Evolutionary conservation across 2,329 filamentous ascomycete genomes (phyloP).

Genomic region (Beauveria bassiana): DNA sequence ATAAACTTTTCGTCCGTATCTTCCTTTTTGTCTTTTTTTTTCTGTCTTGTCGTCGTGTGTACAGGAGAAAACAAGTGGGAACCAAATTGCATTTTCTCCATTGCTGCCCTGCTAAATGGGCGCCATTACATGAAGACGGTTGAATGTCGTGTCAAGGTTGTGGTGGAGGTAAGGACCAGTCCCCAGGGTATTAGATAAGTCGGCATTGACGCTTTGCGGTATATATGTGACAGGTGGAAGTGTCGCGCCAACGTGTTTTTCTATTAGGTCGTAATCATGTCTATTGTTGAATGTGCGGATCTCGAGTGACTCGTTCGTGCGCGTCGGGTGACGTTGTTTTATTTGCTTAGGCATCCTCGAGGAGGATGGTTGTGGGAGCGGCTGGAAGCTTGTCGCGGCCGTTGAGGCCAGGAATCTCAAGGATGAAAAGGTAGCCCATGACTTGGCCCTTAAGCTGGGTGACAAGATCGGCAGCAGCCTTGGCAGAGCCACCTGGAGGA

Average conservation of each 20-base stretch:
- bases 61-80: background rate
- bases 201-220: constrained; percentile 6
- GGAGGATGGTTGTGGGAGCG: constrained; percentile 69
- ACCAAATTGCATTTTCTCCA: background rate
- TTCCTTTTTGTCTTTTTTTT: background rate
- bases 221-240: background rate
- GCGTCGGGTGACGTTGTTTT: background rate
- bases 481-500: constrained; percentile 73
- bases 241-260: background rate
- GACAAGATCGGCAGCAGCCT: constrained; percentile 79
- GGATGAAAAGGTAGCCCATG: constrained; percentile 86
- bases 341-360: constrained; percentile 44
- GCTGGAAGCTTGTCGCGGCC: constrained; percentile 83
- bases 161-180: background rate
- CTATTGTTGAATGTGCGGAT: constrained; percentile 4
- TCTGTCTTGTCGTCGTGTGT: background rate
- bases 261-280: constrained; percentile 9
- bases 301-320: constrained; percentile 2
- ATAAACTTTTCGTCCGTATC: background rate
- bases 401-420: constrained; percentile 89
- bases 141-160: constrained; percentile 5
- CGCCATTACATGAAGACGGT: constrained; percentile 3
- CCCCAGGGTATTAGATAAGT: constrained; percentile 5
- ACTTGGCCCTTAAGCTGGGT: constrained; percentile 78
- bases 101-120: background rate